phyloP scores from a whole-genome alignment of 108 stramenopile species.

The Pseudonitzschia pungens region DNA sequence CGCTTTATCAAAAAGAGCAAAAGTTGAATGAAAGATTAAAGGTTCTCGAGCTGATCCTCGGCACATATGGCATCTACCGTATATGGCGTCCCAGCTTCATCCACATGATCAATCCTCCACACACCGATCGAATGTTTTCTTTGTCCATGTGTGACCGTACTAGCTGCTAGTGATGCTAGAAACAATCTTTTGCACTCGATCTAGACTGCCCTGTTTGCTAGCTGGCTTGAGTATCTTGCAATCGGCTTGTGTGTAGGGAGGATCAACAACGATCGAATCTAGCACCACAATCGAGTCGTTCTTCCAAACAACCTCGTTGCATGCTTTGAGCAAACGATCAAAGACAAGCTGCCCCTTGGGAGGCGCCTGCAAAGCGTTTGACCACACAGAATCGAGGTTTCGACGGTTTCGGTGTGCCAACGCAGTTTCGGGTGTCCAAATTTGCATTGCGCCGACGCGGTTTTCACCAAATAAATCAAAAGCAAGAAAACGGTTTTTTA shows the following conservation, averaged over 20 bases:
- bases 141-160: neutral
- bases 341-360: constrained; percentile 77
- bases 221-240: constrained; percentile 52
- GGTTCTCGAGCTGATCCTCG: too few species aligned
- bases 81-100: too few species aligned
- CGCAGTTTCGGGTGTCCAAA: too few species aligned
- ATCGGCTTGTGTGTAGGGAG: constrained; percentile 67
- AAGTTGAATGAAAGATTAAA: too few species aligned
- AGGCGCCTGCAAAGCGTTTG: constrained; percentile 46
- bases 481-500: too few species aligned
- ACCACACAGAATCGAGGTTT: neutral
- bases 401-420: too few species aligned
- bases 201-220: constrained; percentile 58
- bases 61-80: too few species aligned
- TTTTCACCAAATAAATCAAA: too few species aligned
- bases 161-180: constrained; percentile 1
- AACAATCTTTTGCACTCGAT: constrained; percentile 84
- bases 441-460: too few species aligned
- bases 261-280: constrained; percentile 69
- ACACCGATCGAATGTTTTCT: too few species aligned
- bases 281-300: constrained; percentile 71
- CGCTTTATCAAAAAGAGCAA: too few species aligned
- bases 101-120: too few species aligned
- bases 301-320: constrained; percentile 64
- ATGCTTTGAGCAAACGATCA: constrained; percentile 81